Evolutionary conservation across 2,329 filamentous ascomycete genomes (phyloP).

Genomic region (Botrytis porri): DNA sequence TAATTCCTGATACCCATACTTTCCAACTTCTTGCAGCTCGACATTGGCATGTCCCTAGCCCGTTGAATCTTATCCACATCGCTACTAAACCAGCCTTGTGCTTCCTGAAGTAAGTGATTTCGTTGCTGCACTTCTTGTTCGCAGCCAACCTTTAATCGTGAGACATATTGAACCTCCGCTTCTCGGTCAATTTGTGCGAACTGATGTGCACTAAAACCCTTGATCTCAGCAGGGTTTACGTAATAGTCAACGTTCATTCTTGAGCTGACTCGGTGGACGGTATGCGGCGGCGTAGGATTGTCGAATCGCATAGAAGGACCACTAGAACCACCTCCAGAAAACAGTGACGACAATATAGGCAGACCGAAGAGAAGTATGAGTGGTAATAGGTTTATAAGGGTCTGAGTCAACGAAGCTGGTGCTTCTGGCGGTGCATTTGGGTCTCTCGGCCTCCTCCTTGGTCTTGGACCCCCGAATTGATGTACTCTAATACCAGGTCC

Average conservation of each 20-base stretch:
- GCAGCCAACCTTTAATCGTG: conserved; percentile 66
- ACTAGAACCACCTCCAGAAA: conserved; percentile 54
- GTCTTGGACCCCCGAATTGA: conserved; percentile 82
- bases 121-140: conserved; percentile 63
- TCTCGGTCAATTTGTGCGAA: conserved; percentile 71
- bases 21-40: conserved; percentile 55
- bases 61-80: conserved; percentile 57
- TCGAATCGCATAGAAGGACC: conserved; percentile 78
- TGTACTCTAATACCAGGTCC: conserved; percentile 91
- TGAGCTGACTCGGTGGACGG: conserved; percentile 67
- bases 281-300: conserved; percentile 65
- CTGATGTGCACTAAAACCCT: conserved; percentile 65
- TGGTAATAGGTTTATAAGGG: conserved; percentile 75
- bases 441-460: conserved; percentile 71
- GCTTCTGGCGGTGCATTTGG: conserved; percentile 50
- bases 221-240: conserved; percentile 75
- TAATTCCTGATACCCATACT: conserved; percentile 42
- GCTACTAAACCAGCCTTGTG: conserved; percentile 67
- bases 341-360: conserved; percentile 77
- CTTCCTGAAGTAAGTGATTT: conserved; percentile 59
- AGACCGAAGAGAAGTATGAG: conserved; percentile 86
- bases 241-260: conserved; percentile 78
- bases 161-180: conserved; percentile 72
- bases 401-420: conserved; percentile 48
- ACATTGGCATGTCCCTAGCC: conserved; percentile 53